phyloP scores from a whole-genome alignment of 352 stramenopile species.

The Phytophthora pistaciae region DNA sequence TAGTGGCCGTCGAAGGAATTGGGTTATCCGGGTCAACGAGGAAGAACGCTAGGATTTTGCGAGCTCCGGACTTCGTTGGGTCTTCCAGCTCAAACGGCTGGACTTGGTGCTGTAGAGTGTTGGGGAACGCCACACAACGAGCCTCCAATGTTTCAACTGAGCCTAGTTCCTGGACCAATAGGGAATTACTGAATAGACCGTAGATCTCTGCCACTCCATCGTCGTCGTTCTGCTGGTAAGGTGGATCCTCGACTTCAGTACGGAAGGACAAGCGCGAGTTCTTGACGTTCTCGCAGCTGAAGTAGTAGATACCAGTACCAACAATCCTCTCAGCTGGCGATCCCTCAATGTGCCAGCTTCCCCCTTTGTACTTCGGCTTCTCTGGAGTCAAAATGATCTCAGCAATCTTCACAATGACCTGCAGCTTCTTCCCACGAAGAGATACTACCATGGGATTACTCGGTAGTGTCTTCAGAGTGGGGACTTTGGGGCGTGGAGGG shows the following conservation, averaged over 20 bases:
- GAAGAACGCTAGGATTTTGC: slow-evolving; percentile 64
- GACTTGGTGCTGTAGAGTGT: slow-evolving; percentile 54
- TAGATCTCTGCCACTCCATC: slow-evolving; percentile 40
- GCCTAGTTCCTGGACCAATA: slow-evolving; percentile 37
- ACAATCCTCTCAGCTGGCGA: slow-evolving; percentile 30
- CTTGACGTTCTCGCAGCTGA: slow-evolving; percentile 48
- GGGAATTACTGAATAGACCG: slow-evolving; percentile 27
- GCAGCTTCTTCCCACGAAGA: slow-evolving; percentile 32
- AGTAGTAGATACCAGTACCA: slow-evolving; percentile 58
- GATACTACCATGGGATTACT: neutral
- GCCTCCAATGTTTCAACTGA: slow-evolving; percentile 29
- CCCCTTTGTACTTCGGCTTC: slow-evolving; percentile 47
- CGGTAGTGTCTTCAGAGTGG: slow-evolving; percentile 1
- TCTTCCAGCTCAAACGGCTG: slow-evolving; percentile 55
- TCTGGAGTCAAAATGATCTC: slow-evolving; percentile 56
- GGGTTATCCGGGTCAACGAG: slow-evolving; percentile 42
- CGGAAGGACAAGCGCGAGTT: slow-evolving; percentile 51
- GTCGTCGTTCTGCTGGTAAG: slow-evolving; percentile 44
- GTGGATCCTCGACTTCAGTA: slow-evolving; percentile 32
- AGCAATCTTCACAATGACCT: slow-evolving; percentile 63
- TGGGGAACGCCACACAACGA: slow-evolving; percentile 52
- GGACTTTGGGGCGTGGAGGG: slow-evolving; percentile 21
- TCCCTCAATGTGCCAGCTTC: slow-evolving; percentile 61
- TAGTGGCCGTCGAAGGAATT: slow-evolving; percentile 44
- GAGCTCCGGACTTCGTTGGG: slow-evolving; percentile 34